A percentile compares a stretch with the other conserved stretches of the same genome.
Evolutionary conservation across 352 stramenopile genomes (phyloP).

Genomic region (Globisporangium acanthophoron): DNA sequence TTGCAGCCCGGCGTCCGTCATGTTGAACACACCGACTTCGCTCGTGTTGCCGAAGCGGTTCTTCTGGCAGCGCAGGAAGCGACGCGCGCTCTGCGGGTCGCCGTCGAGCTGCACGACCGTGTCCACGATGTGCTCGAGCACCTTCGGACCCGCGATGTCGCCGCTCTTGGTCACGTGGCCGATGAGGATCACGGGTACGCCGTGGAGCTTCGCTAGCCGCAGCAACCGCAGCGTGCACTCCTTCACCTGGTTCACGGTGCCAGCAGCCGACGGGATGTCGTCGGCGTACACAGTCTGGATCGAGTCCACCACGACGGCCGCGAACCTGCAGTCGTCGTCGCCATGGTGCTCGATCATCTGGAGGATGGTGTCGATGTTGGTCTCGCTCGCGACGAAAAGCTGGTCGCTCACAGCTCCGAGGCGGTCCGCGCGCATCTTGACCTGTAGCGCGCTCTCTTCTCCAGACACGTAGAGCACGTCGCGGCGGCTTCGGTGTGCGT

Average conservation of each 20-base stretch:
- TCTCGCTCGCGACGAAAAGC: conserved; percentile 81
- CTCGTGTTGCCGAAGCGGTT: conserved; percentile 95
- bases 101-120: conserved; percentile 95
- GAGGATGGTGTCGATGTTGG: conserved; percentile 76
- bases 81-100: conserved; percentile 69
- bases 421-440: conserved; percentile 90
- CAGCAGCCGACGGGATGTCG: conserved; percentile 72
- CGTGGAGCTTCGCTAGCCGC: conserved; percentile 89
- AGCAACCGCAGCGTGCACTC: conserved; percentile 94
- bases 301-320: conserved; percentile 91
- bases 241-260: conserved; percentile 92
- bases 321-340: conserved; percentile 25
- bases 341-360: conserved; percentile 30
- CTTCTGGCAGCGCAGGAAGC: conserved; percentile 93
- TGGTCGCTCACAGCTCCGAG: conserved; percentile 63
- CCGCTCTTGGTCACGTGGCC: conserved; percentile 97
- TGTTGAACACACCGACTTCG: conserved; percentile 96
- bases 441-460: conserved; percentile 95
- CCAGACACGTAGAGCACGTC: conserved; percentile 94
- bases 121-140: conserved; percentile 91
- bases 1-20: conserved; percentile 82
- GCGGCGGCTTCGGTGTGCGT: conserved; percentile 12
- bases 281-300: conserved; percentile 96
- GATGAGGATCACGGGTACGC: conserved; percentile 92
- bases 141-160: conserved; percentile 93